These are phyloP conservation scores for Clitoria ternatea DNA, from an alignment of 306 rosid genomes.

Conservation along the genomic window DNA sequence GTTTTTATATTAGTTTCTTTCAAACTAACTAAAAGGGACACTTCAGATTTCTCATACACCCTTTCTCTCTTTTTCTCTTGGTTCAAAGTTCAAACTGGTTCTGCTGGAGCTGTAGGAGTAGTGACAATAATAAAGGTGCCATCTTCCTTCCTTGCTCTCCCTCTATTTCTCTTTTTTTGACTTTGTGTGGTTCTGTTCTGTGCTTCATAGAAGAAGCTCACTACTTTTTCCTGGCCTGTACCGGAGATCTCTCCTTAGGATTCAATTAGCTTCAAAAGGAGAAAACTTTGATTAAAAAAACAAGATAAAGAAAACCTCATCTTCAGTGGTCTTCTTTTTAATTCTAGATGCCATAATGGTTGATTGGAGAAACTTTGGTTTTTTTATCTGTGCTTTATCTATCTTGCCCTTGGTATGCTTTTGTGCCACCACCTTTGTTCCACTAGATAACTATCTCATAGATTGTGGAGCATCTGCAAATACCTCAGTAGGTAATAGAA, in stretches of 20 bases:
- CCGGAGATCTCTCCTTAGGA: conserved; percentile 23
- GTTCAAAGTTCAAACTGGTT: not conserved
- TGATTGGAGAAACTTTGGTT: conserved; percentile 37
- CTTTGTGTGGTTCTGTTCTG: conserved; percentile 1
- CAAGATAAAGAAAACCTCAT: not conserved
- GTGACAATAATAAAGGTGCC: conserved; percentile 39
- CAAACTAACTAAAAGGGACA: not conserved
- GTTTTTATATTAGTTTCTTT: not conserved
- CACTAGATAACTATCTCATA: conserved; percentile 66
- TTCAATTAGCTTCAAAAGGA: conserved; percentile 15
- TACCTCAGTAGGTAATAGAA: conserved; percentile 51
- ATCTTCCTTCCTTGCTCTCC: conserved; percentile 5
- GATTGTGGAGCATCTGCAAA: conserved; percentile 62
- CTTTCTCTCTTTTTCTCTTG: not conserved
- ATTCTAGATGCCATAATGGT: conserved; percentile 29
- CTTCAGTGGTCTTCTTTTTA: not conserved
- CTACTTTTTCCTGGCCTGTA: not conserved
- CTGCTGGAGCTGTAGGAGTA: conserved; percentile 16
- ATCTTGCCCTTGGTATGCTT: conserved; percentile 32
- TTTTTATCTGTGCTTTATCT: conserved; percentile 40
- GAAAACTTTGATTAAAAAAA: not conserved
- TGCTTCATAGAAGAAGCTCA: conserved; percentile 3
- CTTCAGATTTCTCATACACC: not conserved
- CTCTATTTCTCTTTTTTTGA: conserved; percentile 1
- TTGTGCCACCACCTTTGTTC: conserved; percentile 47